These are phyloP conservation scores for Acacia confusa DNA, from an alignment of 306 rosid genomes.

Conservation along the genomic window DNA sequence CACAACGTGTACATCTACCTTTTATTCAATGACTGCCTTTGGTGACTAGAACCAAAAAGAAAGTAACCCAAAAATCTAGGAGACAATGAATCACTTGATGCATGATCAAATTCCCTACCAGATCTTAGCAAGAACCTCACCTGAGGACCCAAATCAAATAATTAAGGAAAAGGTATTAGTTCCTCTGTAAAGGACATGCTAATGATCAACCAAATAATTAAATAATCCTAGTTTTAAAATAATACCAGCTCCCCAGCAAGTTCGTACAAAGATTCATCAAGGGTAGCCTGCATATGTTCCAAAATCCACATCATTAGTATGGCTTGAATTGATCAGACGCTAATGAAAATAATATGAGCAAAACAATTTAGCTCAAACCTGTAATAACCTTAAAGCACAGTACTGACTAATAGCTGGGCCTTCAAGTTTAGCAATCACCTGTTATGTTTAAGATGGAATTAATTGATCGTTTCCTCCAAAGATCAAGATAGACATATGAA, in stretches of 20 bases:
- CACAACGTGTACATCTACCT: slow-evolving; percentile 46
- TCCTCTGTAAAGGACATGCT: slow-evolving; percentile 23
- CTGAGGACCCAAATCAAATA: slow-evolving; percentile 48
- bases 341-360: slow-evolving; percentile 5
- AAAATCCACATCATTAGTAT: slow-evolving; percentile 32
- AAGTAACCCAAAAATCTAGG: slow-evolving; percentile 93
- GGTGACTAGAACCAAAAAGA: slow-evolving; percentile 68
- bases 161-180: slow-evolving; percentile 18
- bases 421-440: slow-evolving; percentile 99
- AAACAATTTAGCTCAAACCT: slow-evolving; percentile 47
- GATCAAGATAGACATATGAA: neutral
- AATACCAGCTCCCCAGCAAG: slow-evolving; percentile 98
- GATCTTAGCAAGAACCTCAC: slow-evolving; percentile 98
- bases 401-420: slow-evolving; percentile 98
- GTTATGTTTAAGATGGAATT: slow-evolving; percentile 36
- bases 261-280: slow-evolving; percentile 92
- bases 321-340: neutral
- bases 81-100: slow-evolving; percentile 66
- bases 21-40: slow-evolving; percentile 70
- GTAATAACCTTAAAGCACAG: slow-evolving; percentile 86
- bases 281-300: slow-evolving; percentile 75
- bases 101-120: slow-evolving; percentile 82
- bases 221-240: slow-evolving; percentile 16
- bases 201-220: slow-evolving; percentile 23
- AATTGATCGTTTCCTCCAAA: slow-evolving; percentile 10